Conservation (phyloP, 139 green algal genomes). For the Chlamydomonas sphaeroides region DNA sequence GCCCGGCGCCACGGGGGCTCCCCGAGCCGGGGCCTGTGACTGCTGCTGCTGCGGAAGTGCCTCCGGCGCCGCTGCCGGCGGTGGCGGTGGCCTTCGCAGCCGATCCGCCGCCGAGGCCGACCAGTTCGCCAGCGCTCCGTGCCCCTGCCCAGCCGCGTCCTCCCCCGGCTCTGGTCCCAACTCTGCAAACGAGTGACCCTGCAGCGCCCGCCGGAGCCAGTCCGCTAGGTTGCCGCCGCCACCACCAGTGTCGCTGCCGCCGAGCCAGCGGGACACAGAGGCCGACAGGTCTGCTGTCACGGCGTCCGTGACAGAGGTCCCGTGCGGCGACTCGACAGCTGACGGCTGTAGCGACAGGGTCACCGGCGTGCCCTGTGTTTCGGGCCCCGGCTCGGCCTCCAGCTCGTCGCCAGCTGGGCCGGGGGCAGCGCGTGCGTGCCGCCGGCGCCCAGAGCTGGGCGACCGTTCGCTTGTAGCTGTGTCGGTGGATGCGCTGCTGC, state of each 20-base stretch:
- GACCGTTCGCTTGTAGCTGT: not conserved
- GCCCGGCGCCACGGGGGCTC: too few relatives aligned
- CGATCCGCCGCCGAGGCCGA: too few relatives aligned
- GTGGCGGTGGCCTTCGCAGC: too few relatives aligned
- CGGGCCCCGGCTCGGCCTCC: not conserved
- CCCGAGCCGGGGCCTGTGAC: too few relatives aligned
- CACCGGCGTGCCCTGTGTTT: not conserved
- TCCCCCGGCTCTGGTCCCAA: too few relatives aligned
- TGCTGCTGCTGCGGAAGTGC: too few relatives aligned
- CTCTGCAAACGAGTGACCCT: too few relatives aligned
- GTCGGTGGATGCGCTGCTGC: not conserved
- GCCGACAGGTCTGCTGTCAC: not conserved
- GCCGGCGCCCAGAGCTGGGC: not conserved
- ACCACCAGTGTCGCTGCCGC: too few relatives aligned
- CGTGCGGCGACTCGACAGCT: not conserved
- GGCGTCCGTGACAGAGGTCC: not conserved
- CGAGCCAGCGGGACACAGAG: conserved; percentile 11
- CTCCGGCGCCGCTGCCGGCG: too few relatives aligned
- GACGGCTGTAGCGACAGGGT: not conserved
- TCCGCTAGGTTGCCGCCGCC: not conserved
- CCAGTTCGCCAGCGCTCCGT: too few relatives aligned
- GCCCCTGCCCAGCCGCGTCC: too few relatives aligned
- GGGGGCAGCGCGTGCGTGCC: not conserved
- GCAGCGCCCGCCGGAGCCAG: not conserved
- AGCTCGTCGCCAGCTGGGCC: not conserved